A percentile compares a stretch with the other conserved stretches of the same genome.
Evolutionary conservation across 2,329 filamentous ascomycete species (phyloP).

Genomic region (Phyllosticta paracitricarpa): DNA sequence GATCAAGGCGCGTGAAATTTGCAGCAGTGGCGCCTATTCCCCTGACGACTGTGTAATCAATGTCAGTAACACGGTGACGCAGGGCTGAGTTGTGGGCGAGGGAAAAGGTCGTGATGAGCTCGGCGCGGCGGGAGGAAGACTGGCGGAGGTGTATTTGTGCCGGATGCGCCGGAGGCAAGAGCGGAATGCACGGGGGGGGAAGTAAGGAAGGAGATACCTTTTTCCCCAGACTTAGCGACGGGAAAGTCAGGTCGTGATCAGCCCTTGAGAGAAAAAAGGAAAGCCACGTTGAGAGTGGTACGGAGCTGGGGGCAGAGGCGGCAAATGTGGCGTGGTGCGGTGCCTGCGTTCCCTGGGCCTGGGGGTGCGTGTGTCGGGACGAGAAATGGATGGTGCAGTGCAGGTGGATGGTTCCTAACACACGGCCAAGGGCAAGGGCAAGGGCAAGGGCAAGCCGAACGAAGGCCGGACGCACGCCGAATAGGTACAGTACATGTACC

Average conservation of each 20-base stretch:
- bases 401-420: no score
- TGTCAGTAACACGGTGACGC: background rate
- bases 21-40: background rate
- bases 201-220: background rate
- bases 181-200: background rate
- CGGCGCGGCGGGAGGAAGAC: background rate
- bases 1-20: background rate
- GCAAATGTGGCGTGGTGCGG: background rate
- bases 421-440: background rate
- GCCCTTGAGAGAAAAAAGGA: background rate
- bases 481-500: no score
- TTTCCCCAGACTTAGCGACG: background rate
- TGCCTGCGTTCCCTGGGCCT: background rate
- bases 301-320: background rate
- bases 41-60: background rate
- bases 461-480: background rate
- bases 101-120: background rate
- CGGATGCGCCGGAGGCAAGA: slow-evolving; percentile 8
- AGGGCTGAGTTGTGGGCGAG: background rate
- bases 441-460: background rate
- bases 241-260: background rate
- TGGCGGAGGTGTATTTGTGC: background rate
- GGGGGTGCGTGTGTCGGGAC: background rate
- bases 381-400: background rate
- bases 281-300: background rate